Conservation (phyloP, 1,139 yeast genomes). For the Saccharomyces uvarum region DNA sequence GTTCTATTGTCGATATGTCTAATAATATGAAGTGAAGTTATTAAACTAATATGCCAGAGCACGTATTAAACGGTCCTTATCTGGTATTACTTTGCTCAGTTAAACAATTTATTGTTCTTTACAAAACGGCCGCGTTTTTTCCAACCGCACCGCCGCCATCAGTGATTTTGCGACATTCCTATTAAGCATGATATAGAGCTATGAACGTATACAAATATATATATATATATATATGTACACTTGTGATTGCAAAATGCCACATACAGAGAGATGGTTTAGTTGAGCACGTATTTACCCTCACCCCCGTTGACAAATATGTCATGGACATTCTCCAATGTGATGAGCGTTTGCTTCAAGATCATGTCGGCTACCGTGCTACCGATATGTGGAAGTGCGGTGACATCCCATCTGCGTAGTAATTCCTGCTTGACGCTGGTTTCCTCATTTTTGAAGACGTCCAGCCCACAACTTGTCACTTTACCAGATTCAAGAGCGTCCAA, state of each 20-base stretch:
- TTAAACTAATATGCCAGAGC: neutral
- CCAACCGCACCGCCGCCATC: neutral
- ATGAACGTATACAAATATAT: neutral
- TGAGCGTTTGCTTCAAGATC: slow-evolving; percentile 37
- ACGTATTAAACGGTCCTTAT: neutral
- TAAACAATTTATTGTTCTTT: neutral
- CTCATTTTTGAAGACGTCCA: slow-evolving; percentile 73
- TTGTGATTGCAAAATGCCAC: slow-evolving; percentile 5
- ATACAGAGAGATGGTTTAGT: neutral
- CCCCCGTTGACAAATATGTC: slow-evolving; percentile 33
- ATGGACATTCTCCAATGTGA: slow-evolving; percentile 43
- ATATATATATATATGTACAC: neutral
- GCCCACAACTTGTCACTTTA: slow-evolving; percentile 62
- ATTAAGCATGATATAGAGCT: neutral
- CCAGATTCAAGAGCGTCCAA: slow-evolving; percentile 62
- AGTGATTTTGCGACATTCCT: neutral
- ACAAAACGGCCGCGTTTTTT: neutral
- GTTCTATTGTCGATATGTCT: neutral
- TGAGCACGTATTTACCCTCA: slow-evolving; percentile 17
- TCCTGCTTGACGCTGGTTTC: slow-evolving; percentile 46
- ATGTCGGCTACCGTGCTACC: slow-evolving; percentile 59
- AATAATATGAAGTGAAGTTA: neutral
- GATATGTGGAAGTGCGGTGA: slow-evolving; percentile 67
- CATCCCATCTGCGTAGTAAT: slow-evolving; percentile 54
- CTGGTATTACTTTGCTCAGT: neutral